A percentile compares a stretch with the other conserved stretches of the same genome.
Conservation (phyloP, 2,329 filamentous ascomycete species). For the Aspergillus pseudoviridinutans region DNA sequence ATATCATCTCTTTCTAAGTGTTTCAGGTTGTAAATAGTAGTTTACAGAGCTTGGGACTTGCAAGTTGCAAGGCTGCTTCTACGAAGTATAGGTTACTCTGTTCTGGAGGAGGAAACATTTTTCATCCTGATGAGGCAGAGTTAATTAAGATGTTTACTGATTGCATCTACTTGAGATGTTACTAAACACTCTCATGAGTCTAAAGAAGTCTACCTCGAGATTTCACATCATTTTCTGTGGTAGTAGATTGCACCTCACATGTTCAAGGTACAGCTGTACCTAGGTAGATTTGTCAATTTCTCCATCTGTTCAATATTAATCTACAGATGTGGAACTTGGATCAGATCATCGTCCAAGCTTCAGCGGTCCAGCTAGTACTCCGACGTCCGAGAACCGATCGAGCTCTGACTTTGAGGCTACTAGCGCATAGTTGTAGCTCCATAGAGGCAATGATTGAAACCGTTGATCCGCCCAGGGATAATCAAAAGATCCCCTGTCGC, state of each 20-base stretch:
- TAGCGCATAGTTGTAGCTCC: background rate
- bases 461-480: slow-evolving; percentile 33
- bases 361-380: background rate
- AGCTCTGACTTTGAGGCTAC: background rate
- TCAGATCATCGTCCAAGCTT: background rate
- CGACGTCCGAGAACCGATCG: background rate
- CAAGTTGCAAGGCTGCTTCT: background rate
- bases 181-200: background rate
- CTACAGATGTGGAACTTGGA: background rate
- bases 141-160: background rate
- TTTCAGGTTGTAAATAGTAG: background rate
- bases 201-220: background rate
- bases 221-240: background rate
- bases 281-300: background rate
- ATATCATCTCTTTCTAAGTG: background rate
- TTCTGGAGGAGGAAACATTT: too few relatives aligned
- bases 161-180: background rate
- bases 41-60: background rate
- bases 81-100: background rate
- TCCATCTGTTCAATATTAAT: background rate
- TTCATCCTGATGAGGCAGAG: background rate
- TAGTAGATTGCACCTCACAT: background rate
- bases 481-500: slow-evolving; percentile 16
- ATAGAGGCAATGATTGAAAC: background rate
- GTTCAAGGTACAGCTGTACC: background rate